Conservation (phyloP, 129 eudicot species). For the Flaveria ramosissima region DNA sequence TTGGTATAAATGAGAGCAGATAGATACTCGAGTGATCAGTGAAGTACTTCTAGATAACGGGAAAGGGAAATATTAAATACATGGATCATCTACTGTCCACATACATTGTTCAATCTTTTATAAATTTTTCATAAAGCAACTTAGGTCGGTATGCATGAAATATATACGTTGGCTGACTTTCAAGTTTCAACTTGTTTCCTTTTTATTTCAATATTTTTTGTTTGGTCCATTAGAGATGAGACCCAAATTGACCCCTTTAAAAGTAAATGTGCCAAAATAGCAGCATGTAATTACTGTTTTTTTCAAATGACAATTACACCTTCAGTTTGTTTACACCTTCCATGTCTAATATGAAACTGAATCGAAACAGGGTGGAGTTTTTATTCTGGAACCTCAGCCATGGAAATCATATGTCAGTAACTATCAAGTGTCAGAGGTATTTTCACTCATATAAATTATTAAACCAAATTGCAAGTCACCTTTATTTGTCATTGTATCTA, state of each 20-base stretch:
- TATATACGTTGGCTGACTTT: neutral
- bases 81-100: neutral
- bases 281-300: too few species aligned
- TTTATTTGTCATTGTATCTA: neutral
- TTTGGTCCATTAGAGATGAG: too few species aligned
- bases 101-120: too few species aligned
- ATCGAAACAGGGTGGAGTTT: constrained; percentile 62
- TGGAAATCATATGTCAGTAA: constrained; percentile 82
- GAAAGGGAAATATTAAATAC: neutral
- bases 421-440: constrained; percentile 81
- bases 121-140: too few species aligned
- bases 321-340: constrained; percentile 13
- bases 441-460: neutral
- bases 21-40: too few species aligned
- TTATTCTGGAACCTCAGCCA: constrained; percentile 95
- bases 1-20: neutral
- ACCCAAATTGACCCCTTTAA: too few species aligned
- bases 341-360: too few species aligned
- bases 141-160: too few species aligned
- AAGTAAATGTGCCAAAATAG: too few species aligned
- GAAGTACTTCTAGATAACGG: too few species aligned
- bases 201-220: neutral
- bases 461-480: neutral
- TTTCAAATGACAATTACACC: too few species aligned
- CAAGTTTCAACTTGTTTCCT: neutral